Conservation (phyloP, 305 asterid genomes). For the Caryopteris hybrid region DNA sequence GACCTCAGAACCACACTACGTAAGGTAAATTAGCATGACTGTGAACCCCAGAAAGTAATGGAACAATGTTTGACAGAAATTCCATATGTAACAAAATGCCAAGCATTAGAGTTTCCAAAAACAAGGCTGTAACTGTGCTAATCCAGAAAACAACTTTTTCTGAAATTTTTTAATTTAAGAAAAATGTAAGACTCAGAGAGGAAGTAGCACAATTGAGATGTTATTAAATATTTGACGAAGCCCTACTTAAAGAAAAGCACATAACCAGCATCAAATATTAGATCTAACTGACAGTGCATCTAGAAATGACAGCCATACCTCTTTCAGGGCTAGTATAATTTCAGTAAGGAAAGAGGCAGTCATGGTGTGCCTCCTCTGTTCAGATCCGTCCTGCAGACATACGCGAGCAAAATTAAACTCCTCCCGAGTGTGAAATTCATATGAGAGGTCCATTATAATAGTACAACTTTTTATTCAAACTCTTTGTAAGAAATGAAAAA, state of each 20-base stretch:
- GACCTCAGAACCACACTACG: constrained; percentile 8
- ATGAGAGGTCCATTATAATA: neutral
- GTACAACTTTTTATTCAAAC: neutral
- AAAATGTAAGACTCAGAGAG: neutral
- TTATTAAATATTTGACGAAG: neutral
- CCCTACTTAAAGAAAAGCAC: neutral
- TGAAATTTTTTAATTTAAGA: neutral
- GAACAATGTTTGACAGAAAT: neutral
- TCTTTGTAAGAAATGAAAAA: no score
- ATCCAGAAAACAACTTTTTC: neutral
- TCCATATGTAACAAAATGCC: neutral
- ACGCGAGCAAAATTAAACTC: constrained; percentile 12
- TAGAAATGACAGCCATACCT: constrained; percentile 44
- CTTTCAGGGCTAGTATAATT: constrained; percentile 83
- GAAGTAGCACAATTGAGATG: neutral
- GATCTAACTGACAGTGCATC: neutral
- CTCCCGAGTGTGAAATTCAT: neutral
- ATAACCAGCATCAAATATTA: neutral
- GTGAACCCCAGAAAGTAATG: neutral
- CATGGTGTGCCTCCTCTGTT: constrained; percentile 43
- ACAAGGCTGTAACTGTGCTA: neutral
- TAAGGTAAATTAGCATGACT: neutral
- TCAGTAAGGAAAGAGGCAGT: constrained; percentile 78
- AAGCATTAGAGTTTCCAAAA: neutral
- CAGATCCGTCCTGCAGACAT: constrained; percentile 58